Evolutionary conservation across 2,329 filamentous ascomycete species (phyloP), one percentile per base, ranked within the genome.

Genomic region (Diaporthe capsici): DNA sequence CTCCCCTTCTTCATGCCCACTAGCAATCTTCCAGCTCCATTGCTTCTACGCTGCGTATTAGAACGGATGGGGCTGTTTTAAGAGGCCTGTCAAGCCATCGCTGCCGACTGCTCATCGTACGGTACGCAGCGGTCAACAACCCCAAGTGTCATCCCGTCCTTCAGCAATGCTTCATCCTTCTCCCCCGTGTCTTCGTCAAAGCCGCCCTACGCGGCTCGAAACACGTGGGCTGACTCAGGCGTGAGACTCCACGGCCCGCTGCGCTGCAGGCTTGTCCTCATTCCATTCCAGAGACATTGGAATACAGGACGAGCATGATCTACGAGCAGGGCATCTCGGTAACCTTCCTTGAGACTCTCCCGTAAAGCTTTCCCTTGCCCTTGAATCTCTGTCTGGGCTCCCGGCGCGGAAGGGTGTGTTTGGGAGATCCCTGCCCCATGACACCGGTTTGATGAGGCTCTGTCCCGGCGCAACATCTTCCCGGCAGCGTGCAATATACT

Each of bases 291-390:
- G 47, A 68, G 47, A 47, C 49, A 20, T 68, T 13, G 13, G 22
- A 53, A 53, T 55, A 28, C 34, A 68, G 65, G 31, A 47, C 44
- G 47, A 28, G 37, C 22, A 70, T 55, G 65, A 70, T 70, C 65
- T 70, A 42, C 65, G 34, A 42, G 12, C 65, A 70, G 34, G 34
- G 65, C 47, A 39, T 51, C 34, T 70, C 65, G 65, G 65, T 28
- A 70, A 70, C 65, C 65, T 70, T 70, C 49, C n/a, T 55, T 70
- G 65, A 70, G 65, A 70, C 65, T 55, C 31, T 39, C 49, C 65
- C 65, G 65, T 55, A 70, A 39, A 70, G 65, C 65, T 70, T 70
- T 70, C 25, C 49, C 65, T 70, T 42, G 65, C 65, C 49, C 47
- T 42, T 55, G 34, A 20, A 42, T 51, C 51, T 42, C 34, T 42